Percentiles rank a stretch among this genome's conserved stretches.
These are phyloP conservation scores for Helotiales sp. DNA, from an alignment of 2,329 filamentous ascomycete genomes.

Conservation along the genomic window DNA sequence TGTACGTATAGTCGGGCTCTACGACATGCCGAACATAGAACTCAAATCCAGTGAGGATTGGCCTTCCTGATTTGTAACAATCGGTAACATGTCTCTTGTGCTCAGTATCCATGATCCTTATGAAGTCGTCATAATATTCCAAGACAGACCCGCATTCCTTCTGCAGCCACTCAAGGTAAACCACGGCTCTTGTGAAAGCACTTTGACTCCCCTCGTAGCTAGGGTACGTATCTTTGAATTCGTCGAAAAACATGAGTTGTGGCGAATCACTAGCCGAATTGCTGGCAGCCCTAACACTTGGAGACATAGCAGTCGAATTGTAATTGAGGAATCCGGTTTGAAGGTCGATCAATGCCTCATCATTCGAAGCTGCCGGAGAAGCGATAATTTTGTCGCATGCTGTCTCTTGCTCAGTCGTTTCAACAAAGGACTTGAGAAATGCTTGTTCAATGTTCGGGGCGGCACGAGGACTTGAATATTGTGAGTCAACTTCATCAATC, in stretches of 20 bases:
- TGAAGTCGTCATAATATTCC: not conserved
- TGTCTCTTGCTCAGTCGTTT: too few species aligned
- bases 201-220: not conserved
- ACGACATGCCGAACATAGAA: not conserved
- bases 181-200: not conserved
- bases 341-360: not conserved
- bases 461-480: not conserved
- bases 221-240: not conserved
- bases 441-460: not conserved
- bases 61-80: not conserved
- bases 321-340: too few species aligned
- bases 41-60: not conserved
- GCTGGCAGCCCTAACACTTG: too few species aligned
- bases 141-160: not conserved
- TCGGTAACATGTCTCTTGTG: not conserved
- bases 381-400: not conserved
- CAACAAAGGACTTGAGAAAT: too few species aligned
- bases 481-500: not conserved
- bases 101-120: not conserved
- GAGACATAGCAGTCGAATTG: too few species aligned
- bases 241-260: not conserved
- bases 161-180: conserved; percentile 1
- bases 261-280: too few species aligned
- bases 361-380: not conserved
- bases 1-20: not conserved